Percentiles rank a stretch among this genome's conserved stretches.
These are phyloP conservation scores for Quercus cerris DNA, from an alignment of 306 rosid species.

Conservation along the genomic window DNA sequence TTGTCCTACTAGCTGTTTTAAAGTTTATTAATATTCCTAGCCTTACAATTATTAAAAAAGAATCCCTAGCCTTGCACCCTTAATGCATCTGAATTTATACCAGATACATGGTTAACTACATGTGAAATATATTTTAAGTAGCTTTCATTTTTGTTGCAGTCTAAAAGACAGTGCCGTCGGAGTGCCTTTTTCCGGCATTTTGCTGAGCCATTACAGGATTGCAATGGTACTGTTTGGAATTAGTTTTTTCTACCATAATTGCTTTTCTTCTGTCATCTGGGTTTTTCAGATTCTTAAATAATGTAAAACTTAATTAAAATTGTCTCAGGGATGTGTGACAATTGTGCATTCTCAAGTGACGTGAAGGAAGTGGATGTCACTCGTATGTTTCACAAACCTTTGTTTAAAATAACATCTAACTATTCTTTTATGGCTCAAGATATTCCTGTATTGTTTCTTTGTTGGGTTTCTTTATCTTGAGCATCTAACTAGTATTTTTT, in stretches of 20 bases:
- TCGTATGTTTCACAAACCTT: conserved; percentile 45
- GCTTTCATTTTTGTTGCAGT: conserved; percentile 43
- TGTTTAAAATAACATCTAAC: conserved; percentile 10
- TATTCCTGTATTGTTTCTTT: not conserved
- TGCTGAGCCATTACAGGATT: conserved; percentile 87
- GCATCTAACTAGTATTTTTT: too few relatives aligned
- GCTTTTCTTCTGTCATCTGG: not conserved
- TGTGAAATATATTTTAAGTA: not conserved
- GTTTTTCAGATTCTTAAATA: not conserved
- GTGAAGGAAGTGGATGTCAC: conserved; percentile 73
- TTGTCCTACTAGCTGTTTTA: not conserved
- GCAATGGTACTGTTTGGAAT: conserved; percentile 58
- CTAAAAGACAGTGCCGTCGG: conserved; percentile 79
- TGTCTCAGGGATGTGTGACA: conserved; percentile 88
- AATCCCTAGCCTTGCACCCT: not conserved
- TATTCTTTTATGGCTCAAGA: not conserved
- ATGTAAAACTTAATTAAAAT: not conserved
- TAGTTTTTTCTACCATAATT: conserved; percentile 5
- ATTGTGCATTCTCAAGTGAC: conserved; percentile 69
- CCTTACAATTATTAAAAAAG: not conserved
- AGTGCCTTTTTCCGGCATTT: conserved; percentile 76
- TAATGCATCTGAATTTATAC: not conserved
- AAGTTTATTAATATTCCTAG: not conserved
- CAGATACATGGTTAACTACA: not conserved
- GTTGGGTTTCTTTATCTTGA: not conserved